Conservation (phyloP, 306 rosid genomes). For the Macrotyloma uniflorum region DNA sequence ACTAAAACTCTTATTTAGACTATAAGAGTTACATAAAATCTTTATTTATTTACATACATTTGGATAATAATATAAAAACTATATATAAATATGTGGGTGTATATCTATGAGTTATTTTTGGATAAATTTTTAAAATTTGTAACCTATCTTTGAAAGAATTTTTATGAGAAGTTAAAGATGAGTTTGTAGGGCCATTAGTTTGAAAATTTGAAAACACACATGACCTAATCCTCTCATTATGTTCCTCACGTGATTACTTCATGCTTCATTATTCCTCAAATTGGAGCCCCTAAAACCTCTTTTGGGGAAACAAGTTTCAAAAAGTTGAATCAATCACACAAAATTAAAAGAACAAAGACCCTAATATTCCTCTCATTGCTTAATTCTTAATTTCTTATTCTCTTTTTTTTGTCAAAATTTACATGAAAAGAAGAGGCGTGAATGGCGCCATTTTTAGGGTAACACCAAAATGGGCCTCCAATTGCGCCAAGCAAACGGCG, state of each 20-base stretch:
- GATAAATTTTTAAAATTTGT: no score
- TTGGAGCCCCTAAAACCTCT: slow-evolving; percentile 35
- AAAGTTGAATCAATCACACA: slow-evolving; percentile 11
- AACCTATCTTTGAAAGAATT: no score
- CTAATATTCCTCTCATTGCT: slow-evolving; percentile 14
- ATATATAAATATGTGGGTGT: no score
- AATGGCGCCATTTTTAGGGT: slow-evolving; percentile 52
- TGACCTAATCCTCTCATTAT: slow-evolving; percentile 34
- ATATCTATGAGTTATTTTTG: no score
- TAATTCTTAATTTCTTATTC: background rate
- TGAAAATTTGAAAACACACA: slow-evolving; percentile 20
- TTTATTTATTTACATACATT: no score
- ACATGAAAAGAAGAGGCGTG: slow-evolving; percentile 58
- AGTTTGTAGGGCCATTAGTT: slow-evolving; percentile 19
- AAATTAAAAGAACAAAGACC: slow-evolving; percentile 27
- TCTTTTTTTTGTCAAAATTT: slow-evolving; percentile 26
- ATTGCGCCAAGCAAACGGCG: slow-evolving; percentile 62
- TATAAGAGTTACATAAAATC: no score
- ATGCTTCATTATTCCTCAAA: slow-evolving; percentile 40
- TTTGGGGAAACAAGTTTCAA: slow-evolving; percentile 11
- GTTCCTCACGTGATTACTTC: slow-evolving; percentile 45
- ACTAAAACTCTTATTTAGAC: no score
- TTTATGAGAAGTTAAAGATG: background rate
- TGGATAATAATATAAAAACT: no score
- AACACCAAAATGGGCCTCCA: slow-evolving; percentile 35